Percentiles rank a stretch among this genome's conserved stretches.
Conservation (phyloP, 2,329 filamentous ascomycete species). For the Penicillium sumatraense region DNA sequence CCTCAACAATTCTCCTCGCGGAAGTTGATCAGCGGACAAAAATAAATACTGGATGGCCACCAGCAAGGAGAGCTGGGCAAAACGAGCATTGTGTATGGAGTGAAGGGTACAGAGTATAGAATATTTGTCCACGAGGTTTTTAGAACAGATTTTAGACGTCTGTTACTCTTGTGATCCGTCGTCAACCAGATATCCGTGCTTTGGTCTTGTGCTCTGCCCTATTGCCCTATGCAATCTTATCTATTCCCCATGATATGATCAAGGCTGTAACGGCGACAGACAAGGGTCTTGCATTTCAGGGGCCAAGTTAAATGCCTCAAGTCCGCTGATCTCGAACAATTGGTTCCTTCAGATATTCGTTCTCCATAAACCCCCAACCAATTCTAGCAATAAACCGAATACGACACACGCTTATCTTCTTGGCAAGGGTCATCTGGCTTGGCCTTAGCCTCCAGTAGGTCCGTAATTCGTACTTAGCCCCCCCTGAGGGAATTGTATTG, state of each 20-base stretch:
- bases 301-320: background rate
- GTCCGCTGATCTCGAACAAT: background rate
- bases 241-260: background rate
- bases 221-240: background rate
- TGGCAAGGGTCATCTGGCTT: background rate
- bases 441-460: no score
- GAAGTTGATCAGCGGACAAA: background rate
- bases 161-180: no score
- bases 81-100: background rate
- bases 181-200: no score
- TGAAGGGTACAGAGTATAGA: no score
- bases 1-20: background rate
- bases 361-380: background rate
- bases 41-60: background rate
- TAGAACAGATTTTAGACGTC: no score
- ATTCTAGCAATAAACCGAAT: background rate
- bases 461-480: no score
- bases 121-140: no score
- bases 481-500: constrained; percentile 1
- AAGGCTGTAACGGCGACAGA: background rate
- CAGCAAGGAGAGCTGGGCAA: background rate
- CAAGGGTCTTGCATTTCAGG: background rate
- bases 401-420: constrained; percentile 1
- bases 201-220: background rate
- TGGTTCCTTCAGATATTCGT: background rate